phyloP scores from a whole-genome alignment of 257 asterid species.

The Penstemon eatonii region DNA sequence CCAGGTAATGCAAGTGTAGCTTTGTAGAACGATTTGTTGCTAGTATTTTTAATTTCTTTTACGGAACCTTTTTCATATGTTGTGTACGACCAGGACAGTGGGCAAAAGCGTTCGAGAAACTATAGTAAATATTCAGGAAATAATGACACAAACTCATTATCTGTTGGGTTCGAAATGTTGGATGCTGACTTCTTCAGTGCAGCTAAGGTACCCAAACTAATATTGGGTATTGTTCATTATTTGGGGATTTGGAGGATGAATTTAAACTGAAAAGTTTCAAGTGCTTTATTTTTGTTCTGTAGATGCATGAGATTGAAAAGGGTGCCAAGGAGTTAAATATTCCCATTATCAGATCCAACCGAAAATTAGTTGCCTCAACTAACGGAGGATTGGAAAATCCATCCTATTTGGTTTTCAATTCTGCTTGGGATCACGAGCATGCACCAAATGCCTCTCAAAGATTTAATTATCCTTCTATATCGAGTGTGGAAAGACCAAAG shows the following conservation, averaged over 20 bases:
- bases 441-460: conserved; percentile 26
- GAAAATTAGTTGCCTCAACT: conserved; percentile 64
- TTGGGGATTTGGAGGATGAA: conserved; percentile 12
- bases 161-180: conserved; percentile 53
- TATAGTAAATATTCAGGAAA: conserved; percentile 40
- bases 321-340: conserved; percentile 67
- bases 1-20: conserved; percentile 48
- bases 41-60: conserved; percentile 16
- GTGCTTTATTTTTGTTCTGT: conserved; percentile 8
- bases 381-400: conserved; percentile 85
- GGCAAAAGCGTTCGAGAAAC: conserved; percentile 32
- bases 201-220: conserved; percentile 47
- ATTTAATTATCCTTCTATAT: conserved; percentile 53
- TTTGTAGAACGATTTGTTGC: conserved; percentile 8
- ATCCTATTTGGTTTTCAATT: conserved; percentile 65
- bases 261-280: not conserved
- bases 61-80: conserved; percentile 2
- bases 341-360: conserved; percentile 63
- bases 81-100: conserved; percentile 60
- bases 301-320: conserved; percentile 79
- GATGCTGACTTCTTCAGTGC: conserved; percentile 72
- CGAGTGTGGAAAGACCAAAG: conserved; percentile 55
- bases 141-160: conserved; percentile 34
- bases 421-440: conserved; percentile 50
- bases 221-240: conserved; percentile 8